Conservation (phyloP, 2,329 filamentous ascomycete species). For the Trichoderma oligosporum region DNA sequence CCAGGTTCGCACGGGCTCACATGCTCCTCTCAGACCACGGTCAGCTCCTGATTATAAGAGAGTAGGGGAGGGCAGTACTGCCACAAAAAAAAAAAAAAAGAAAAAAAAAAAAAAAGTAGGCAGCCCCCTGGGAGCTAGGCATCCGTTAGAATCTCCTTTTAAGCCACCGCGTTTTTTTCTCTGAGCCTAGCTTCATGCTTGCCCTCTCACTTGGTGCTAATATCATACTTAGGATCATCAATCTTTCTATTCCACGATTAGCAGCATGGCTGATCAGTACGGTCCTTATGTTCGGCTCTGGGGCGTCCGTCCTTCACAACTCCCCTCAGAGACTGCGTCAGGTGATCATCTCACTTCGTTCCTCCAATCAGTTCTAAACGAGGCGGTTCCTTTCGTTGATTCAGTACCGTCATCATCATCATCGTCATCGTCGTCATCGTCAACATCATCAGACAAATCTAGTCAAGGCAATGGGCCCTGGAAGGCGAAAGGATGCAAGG, state of each 20-base stretch:
- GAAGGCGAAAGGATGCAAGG: conserved; percentile 49
- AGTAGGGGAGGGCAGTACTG: neutral
- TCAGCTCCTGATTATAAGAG: neutral
- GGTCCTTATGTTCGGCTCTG: conserved; percentile 53
- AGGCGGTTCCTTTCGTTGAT: conserved; percentile 57
- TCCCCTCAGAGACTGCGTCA: conserved; percentile 42
- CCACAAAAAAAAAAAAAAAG: neutral
- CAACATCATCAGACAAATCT: conserved; percentile 10
- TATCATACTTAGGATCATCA: no score
- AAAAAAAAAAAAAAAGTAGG: neutral
- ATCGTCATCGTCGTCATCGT: conserved; percentile 22
- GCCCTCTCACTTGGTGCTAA: no score
- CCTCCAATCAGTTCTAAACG: conserved; percentile 50
- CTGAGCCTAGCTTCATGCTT: neutral
- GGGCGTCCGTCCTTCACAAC: conserved; percentile 47
- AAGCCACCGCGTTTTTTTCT: neutral
- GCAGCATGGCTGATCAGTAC: conserved; percentile 23
- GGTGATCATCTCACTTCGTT: conserved; percentile 48
- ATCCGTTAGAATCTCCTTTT: neutral
- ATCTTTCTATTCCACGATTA: no score
- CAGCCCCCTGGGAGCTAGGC: conserved; percentile 4
- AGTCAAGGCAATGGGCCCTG: conserved; percentile 34
- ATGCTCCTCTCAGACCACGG: neutral
- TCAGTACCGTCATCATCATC: conserved; percentile 38
- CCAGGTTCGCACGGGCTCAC: neutral